Conservation (phyloP, 176 grass and related monocot species). For the Cenchrus fungigraminus region DNA sequence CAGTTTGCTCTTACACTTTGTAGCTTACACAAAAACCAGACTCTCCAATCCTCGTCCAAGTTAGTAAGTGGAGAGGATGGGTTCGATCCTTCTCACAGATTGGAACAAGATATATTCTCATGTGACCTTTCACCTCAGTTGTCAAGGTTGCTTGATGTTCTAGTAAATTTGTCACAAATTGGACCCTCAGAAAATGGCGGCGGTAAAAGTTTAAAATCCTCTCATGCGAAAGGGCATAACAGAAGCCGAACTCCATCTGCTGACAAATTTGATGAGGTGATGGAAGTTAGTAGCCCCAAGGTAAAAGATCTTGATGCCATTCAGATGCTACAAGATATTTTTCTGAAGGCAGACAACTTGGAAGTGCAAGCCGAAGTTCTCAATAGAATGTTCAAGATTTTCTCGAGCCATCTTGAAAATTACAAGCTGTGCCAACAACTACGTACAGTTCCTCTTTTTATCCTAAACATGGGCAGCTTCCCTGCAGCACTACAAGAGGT, state of each 20-base stretch:
- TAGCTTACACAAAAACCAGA: conserved; percentile 80
- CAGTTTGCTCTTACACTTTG: conserved; percentile 98
- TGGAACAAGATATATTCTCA: conserved; percentile 57
- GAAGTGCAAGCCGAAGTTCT: conserved; percentile 98
- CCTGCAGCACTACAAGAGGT: conserved; percentile 96
- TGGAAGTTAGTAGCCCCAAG: conserved; percentile 82
- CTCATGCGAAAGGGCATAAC: conserved; percentile 57
- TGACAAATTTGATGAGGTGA: conserved; percentile 75
- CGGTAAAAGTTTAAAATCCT: conserved; percentile 65
- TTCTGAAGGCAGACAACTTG: conserved; percentile 97
- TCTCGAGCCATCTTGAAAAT: conserved; percentile 98
- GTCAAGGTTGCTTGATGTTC: conserved; percentile 92
- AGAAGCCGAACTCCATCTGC: conserved; percentile 78
- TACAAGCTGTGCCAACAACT: conserved; percentile 96
- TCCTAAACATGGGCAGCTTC: conserved; percentile 99
- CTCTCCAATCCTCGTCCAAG: conserved; percentile 52
- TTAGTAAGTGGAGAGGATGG: conserved; percentile 41
- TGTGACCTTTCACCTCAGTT: conserved; percentile 83
- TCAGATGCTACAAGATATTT: conserved; percentile 99
- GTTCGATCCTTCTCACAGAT: conserved; percentile 46
- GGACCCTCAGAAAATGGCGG: conserved; percentile 69
- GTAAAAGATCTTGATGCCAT: conserved; percentile 99
- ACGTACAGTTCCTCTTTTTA: conserved; percentile 94
- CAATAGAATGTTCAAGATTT: conserved; percentile 99
- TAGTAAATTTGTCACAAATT: conserved; percentile 96